Evolutionary conservation across 345 rosid species (phyloP), one percentile per base, ranked within the genome.

Genomic region (Laguncularia racemosa): DNA sequence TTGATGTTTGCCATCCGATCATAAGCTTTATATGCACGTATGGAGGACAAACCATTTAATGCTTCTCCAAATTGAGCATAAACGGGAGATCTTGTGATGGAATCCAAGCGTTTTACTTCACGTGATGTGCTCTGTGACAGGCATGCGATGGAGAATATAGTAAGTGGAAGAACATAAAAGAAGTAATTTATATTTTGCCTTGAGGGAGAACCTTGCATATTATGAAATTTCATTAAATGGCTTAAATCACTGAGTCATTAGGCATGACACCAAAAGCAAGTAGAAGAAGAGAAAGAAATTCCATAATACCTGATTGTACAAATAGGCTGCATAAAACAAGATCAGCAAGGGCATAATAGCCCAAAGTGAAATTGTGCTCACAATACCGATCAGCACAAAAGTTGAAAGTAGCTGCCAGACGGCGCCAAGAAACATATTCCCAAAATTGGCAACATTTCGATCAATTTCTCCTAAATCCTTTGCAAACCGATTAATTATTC

Each of bases 31-130:
- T 84, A 93, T 45, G 99, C 97, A 55, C 95, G 84, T 59, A 89
- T 89, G 70, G 80, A 80, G 45, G 97, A 76, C 64, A 93, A 58
- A 66, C 99, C 99, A 64, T 86, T 89, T 71, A 89, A 55, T 50
- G 97, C 99, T 81, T 93, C 99, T 57, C 99, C 96, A 64, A 89
- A 82, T 63, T 86, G 99, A 28, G 96, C 97, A 80, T 93, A 89
- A 44, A 92, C 66, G 66, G 91, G 98, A 20, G 96, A 89, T 73
- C 96, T 73, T 26, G 88, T 84, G 55, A 93, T 62, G 9, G 99
- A 93, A 73, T 89, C 99, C 67, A 93, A 56, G 65, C 96, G 96
- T 71, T 82, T 92, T 50, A 92, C 86, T 82, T 92, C 96, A 12
- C 99, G 96, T 12, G 96, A 76, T 44, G 93, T 92, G 79, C 84